phyloP scores from a whole-genome alignment of 2,329 filamentous ascomycete species.

The Onygenales sp. region DNA sequence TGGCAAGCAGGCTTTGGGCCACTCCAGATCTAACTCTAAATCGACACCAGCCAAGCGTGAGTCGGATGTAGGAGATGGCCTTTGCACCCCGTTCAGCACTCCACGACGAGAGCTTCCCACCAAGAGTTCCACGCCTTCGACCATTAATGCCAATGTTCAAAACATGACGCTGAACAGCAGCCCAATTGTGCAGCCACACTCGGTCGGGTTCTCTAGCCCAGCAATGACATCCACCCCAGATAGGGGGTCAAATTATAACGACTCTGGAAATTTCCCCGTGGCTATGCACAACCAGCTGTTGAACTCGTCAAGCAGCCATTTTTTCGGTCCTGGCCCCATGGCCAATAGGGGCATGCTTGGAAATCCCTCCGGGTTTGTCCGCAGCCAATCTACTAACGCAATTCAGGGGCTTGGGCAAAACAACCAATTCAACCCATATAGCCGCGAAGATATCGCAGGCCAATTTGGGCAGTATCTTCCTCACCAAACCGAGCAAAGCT shows the following conservation, averaged over 20 bases:
- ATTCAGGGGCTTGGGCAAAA: background rate
- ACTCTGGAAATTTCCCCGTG: background rate
- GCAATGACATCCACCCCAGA: background rate
- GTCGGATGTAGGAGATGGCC: background rate
- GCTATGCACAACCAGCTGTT: background rate
- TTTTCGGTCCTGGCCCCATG: background rate
- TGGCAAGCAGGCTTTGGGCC: slow-evolving; percentile 19
- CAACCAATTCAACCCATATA: background rate
- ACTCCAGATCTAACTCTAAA: slow-evolving; percentile 1
- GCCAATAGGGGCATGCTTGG: background rate
- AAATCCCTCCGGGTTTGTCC: background rate
- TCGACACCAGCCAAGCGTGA: background rate
- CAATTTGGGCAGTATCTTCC: background rate
- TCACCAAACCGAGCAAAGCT: background rate
- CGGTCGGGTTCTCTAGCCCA: background rate
- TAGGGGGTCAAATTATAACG: background rate
- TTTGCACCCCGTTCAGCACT: background rate
- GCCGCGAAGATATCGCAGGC: background rate
- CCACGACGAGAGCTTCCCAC: background rate
- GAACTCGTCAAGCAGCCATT: background rate
- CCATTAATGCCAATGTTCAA: background rate
- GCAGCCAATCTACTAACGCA: background rate
- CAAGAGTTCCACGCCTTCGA: background rate
- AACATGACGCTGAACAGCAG: slow-evolving; percentile 1
- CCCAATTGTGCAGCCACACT: background rate